Evolutionary conservation across 371 early-diverging fungal species (phyloP), one percentile per base, ranked within the genome.

Genomic region (Mortierella sp.): DNA sequence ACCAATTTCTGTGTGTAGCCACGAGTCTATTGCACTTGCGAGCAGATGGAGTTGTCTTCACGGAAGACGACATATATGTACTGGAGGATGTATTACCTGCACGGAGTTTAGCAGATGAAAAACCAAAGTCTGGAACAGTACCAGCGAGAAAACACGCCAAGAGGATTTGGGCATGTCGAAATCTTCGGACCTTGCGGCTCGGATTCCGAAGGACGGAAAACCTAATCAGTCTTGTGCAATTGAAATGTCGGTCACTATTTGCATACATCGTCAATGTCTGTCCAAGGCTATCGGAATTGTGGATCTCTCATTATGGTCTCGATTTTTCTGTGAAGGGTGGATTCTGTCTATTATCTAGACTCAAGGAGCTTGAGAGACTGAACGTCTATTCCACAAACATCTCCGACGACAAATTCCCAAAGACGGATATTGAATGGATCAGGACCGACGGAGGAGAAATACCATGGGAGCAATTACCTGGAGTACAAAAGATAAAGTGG

Each of bases 401-500:
- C 4, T 32, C 32, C 9, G 55, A 55, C 11, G 32, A 10, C 55
- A 55, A 22, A 7, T 32, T 55, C 4, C 55, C 55, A 10, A 28
- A 16, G 22, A 32, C 28, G 1, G 55, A 55, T 15, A 55, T 55
- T 24, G 55, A 55, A 55, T 55, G 55, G 55, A 55, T 55, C 55
- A 55, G 55, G 32, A 28, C 28, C 55, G 55, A 55, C 28, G 15
- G 28, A 28, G 28, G 28, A 28, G 55, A 22, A 1, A 22, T 55
- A 22, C 55, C 55, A 7, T 28, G 55, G 55, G 55, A 55, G 11
- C 55, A 55, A 19, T 55, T 55, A 28, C 22, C 22, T 13, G 28
- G 55, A 22, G 55, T 55, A 13, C 55, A 55, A 28, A 55, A 55
- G 55, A 55, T 55, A 55, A 55, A 55, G 13, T 22, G 55, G 55